phyloP scores from a whole-genome alignment of 352 stramenopile species.

The Plasmopara halstedii region DNA sequence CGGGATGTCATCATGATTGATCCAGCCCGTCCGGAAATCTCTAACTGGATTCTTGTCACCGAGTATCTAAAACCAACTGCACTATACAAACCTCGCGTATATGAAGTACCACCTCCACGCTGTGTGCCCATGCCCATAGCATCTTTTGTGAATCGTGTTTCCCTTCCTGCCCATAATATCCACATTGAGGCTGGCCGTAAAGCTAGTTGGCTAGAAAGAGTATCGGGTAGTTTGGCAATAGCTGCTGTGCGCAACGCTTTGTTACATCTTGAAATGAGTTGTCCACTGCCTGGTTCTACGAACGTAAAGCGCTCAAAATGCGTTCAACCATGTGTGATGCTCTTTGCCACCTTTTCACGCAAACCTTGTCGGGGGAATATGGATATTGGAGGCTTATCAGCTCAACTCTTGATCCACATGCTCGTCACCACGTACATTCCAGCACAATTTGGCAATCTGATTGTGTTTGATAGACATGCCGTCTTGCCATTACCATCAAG shows the following conservation, averaged over 20 bases:
- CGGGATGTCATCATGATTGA: slow-evolving; percentile 57
- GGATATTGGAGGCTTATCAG: slow-evolving; percentile 74
- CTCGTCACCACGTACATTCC: slow-evolving; percentile 89
- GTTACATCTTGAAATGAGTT: slow-evolving; percentile 65
- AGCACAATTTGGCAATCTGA: slow-evolving; percentile 89
- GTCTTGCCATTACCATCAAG: slow-evolving; percentile 38
- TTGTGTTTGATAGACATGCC: slow-evolving; percentile 73
- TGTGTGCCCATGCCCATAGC: slow-evolving; percentile 85
- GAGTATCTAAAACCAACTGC: slow-evolving; percentile 52
- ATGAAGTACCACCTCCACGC: slow-evolving; percentile 67
- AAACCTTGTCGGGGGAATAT: slow-evolving; percentile 78
- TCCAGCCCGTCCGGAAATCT: slow-evolving; percentile 41
- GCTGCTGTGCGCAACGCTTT: slow-evolving; percentile 48
- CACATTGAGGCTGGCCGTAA: slow-evolving; percentile 55
- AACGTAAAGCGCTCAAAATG: slow-evolving; percentile 73
- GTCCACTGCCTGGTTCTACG: slow-evolving; percentile 40
- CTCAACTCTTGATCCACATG: slow-evolving; percentile 86
- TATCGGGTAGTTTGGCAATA: slow-evolving; percentile 41
- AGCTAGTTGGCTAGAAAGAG: slow-evolving; percentile 59
- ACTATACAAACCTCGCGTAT: slow-evolving; percentile 78
- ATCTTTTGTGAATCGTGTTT: slow-evolving; percentile 63
- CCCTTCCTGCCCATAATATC: slow-evolving; percentile 59
- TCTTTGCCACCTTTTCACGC: slow-evolving; percentile 86
- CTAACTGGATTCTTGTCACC: slow-evolving; percentile 60
- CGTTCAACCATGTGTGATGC: slow-evolving; percentile 66